Conservation (phyloP, 2,329 filamentous ascomycete genomes). For the Sclerotinia nivalis region DNA sequence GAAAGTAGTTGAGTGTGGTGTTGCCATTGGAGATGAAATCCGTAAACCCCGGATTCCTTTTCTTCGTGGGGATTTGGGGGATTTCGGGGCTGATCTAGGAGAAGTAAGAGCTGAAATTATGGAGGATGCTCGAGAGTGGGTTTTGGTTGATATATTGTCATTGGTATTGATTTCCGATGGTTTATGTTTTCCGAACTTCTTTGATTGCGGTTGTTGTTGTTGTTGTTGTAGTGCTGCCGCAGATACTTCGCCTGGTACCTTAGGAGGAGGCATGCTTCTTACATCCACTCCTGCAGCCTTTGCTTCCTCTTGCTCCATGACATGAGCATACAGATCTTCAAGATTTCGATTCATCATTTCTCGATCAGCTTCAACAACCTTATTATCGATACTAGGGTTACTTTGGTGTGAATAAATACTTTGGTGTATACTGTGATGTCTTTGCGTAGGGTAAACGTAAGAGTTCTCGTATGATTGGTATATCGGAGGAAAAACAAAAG, state of each 20-base stretch:
- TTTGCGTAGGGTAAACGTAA: constrained; percentile 50
- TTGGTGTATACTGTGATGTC: constrained; percentile 25
- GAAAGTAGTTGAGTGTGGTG: constrained; percentile 61
- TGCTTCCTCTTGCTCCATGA: constrained; percentile 82
- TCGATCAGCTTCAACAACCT: constrained; percentile 72
- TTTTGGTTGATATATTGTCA: constrained; percentile 44
- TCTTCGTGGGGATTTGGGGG: constrained; percentile 44
- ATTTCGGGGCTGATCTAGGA: constrained; percentile 5
- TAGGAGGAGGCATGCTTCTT: constrained; percentile 45
- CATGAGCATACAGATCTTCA: constrained; percentile 86
- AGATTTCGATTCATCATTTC: constrained; percentile 78
- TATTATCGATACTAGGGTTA: constrained; percentile 64
- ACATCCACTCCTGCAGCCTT: constrained; percentile 58
- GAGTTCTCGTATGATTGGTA: constrained; percentile 39
- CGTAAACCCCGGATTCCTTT: constrained; percentile 49
- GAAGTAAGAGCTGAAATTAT: constrained; percentile 63
- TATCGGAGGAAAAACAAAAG: constrained; percentile 19
- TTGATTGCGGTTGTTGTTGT: constrained; percentile 39
- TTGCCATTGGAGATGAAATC: constrained; percentile 67
- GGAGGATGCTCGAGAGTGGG: constrained; percentile 58
- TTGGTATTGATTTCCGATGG: constrained; percentile 46
- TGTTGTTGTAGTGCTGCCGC: constrained; percentile 37
- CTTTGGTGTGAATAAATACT: constrained; percentile 22
- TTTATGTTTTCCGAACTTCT: constrained; percentile 52
- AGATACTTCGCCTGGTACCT: constrained; percentile 34